Base-by-base conservation (phyloP, 805 yeast genomes). In the Teunomyces pallodes region DNA sequence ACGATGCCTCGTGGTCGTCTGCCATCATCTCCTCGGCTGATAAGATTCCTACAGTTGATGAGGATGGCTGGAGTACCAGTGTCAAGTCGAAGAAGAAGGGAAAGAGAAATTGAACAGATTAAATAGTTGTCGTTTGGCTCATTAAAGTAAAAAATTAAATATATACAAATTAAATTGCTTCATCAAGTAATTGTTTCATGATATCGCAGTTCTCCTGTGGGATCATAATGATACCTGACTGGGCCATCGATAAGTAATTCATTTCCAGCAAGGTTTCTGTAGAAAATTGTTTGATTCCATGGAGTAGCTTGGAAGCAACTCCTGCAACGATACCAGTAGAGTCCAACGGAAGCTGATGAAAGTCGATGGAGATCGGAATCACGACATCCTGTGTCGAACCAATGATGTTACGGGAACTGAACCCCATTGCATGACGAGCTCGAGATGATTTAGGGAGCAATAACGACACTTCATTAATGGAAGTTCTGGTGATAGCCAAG, bases 281-380 rank as follows among this genome's bases (percentile, higher is more conserved):
- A 5, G 61, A 58, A 24, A 42, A 40, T 12, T 46, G 41, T 17
- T 54, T 56, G 33, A 61, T 54, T 5, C 70, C 72, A 36, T 64
- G 67, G 16, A 77, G 56, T 20, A 83, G 61, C 46, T 68, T 72
- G 35, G 79, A 66, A 0, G 88, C 86, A 17, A 84, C 72, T 1
- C 86, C 86, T 0, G 87, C 82, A 1, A 83, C 87, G 43, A 84
- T 81, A 36, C 89, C 89, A 17, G 83, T 81, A 6, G 81, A 69
- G 59, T 83, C 83, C 13, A 79, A 62, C 0, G 87, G 87, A 20
- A 83, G 59, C 27, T 66, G 64, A 10, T 74, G 66, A 49, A 83
- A 70, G 58, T 83, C 83, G 16, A 84, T 75, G 1, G 76, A 67
- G 4, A 83, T 66, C 0, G 88, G 87, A n/a, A 76, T 67, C 43